These are phyloP conservation scores for Trichocomaceae sp. DNA, from an alignment of 2,329 filamentous ascomycete genomes.

Conservation along the genomic window DNA sequence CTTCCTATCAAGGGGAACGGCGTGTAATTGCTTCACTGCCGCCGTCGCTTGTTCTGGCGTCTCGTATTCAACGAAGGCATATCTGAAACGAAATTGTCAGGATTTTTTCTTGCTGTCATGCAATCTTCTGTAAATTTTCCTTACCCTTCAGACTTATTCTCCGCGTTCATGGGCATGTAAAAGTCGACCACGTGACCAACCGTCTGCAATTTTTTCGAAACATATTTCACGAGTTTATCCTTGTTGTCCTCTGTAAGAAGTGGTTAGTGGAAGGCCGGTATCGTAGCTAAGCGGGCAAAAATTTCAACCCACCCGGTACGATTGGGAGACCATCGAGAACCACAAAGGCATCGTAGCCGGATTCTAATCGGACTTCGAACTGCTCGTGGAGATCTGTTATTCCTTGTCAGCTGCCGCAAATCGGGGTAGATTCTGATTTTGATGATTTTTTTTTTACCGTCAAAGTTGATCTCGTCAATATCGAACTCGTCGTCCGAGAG, in stretches of 20 bases:
- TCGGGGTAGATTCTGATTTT: slow-evolving; percentile 14
- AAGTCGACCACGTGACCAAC: slow-evolving; percentile 84
- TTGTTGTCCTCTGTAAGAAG: slow-evolving; percentile 67
- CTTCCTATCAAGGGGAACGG: slow-evolving; percentile 87
- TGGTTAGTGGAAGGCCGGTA: not conserved
- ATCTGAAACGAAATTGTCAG: slow-evolving; percentile 48
- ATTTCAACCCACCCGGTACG: slow-evolving; percentile 43
- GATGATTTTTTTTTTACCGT: slow-evolving; percentile 39
- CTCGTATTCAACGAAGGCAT: slow-evolving; percentile 95
- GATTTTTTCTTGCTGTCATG: not conserved
- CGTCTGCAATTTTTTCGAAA: slow-evolving; percentile 83
- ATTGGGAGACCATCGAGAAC: slow-evolving; percentile 89
- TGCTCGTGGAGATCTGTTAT: slow-evolving; percentile 73
- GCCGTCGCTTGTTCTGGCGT: slow-evolving; percentile 82
- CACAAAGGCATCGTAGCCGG: slow-evolving; percentile 93
- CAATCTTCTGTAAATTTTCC: slow-evolving; percentile 22
- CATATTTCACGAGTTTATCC: slow-evolving; percentile 90
- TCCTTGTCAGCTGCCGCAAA: slow-evolving; percentile 16
- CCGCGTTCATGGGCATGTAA: slow-evolving; percentile 87
- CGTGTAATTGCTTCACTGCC: slow-evolving; percentile 82
- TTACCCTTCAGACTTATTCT: slow-evolving; percentile 80
- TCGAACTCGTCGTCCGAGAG: slow-evolving; percentile 86
- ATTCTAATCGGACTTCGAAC: slow-evolving; percentile 91
- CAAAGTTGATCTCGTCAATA: slow-evolving; percentile 91
- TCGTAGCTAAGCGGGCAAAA: not conserved